Percentiles rank a stretch among this genome's conserved stretches.
Conservation (phyloP, 306 rosid genomes). For the Oxytropis ochrocephala region DNA sequence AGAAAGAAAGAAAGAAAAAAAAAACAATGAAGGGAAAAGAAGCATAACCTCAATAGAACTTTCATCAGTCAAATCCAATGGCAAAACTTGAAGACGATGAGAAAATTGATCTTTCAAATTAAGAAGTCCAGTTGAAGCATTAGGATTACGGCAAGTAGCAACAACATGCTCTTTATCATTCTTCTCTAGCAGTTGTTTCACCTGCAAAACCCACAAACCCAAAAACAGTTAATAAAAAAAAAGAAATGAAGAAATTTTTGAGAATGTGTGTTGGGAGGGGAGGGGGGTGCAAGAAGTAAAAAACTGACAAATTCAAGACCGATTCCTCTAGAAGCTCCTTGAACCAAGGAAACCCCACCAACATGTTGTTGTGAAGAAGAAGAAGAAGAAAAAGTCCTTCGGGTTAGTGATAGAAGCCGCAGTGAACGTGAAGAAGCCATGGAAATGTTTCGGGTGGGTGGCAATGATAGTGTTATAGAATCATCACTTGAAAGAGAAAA, state of each 20-base stretch:
- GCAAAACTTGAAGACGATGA: slow-evolving; percentile 55
- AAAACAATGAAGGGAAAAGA: neutral
- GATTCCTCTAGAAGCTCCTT: slow-evolving; percentile 62
- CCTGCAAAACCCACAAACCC: slow-evolving; percentile 37
- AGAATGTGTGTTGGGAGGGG: neutral
- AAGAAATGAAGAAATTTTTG: neutral
- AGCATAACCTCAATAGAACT: slow-evolving; percentile 71
- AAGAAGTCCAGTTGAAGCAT: slow-evolving; percentile 50
- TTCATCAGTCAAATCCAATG: slow-evolving; percentile 70
- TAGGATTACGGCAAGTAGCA: slow-evolving; percentile 86
- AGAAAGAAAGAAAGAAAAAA: neutral
- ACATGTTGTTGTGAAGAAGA: neutral
- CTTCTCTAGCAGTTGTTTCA: slow-evolving; percentile 69
- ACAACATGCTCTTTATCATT: slow-evolving; percentile 71
- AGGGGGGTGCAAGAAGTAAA: neutral
- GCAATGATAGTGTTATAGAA: neutral
- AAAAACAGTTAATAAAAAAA: neutral
- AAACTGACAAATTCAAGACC: slow-evolving; percentile 49
- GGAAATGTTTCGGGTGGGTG: neutral
- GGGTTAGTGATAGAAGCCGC: slow-evolving; percentile 12
- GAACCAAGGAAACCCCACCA: slow-evolving; percentile 41
- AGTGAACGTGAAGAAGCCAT: slow-evolving; percentile 33
- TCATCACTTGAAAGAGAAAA: neutral
- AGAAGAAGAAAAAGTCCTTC: slow-evolving; percentile 27
- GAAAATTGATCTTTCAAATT: slow-evolving; percentile 53